Evolutionary conservation across 345 rosid genomes (phyloP), one percentile per base, ranked within the genome.

Genomic region (Gossypium anomalum): DNA sequence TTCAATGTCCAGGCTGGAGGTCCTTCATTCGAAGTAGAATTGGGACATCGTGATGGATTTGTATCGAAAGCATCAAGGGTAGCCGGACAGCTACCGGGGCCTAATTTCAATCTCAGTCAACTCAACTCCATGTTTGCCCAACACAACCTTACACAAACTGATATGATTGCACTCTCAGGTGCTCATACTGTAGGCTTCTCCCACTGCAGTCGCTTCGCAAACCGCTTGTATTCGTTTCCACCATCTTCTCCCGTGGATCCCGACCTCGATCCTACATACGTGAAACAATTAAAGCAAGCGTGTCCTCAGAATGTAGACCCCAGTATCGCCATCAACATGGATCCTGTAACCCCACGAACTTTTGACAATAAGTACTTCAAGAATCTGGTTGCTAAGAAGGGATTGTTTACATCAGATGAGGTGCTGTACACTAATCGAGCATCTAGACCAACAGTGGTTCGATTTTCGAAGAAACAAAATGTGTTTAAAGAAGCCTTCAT

Each of bases 111-210:
- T 59, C 86, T 91, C 3, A 65, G 8, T 2, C 83, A 86, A 67
- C 88, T 92, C 9, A 84, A 72, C n/a, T 1, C 85, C 2, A 75
- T 87, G 2, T 95, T 95, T 57, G 88, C 85, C 67, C 80, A 72
- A 4, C 61, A 91, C 81, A 77, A 72, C 75, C 82, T 83, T 60
- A 76, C 60, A 20, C 80, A 72, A 38, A 74, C 76, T 13, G 79
- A 83, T 47, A 78, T 78, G 82, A 34, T 81, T 70, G 86, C 86
- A 69, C 80, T 80, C 68, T 78, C 84, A 22, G 82, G 86, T n/a
- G 90, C 91, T 19, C 97, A 90, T 76, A 88, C 92, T 0, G 2
- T 94, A 3, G 97, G 94, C 56, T 90, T 89, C 84, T 90, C 95
- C 53, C 92, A 90, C 67, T 90, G 97, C 81, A 38, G 53, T 70